Conservation (phyloP, 2,329 filamentous ascomycete species). For the Coniosporium tulheliwenetii region DNA sequence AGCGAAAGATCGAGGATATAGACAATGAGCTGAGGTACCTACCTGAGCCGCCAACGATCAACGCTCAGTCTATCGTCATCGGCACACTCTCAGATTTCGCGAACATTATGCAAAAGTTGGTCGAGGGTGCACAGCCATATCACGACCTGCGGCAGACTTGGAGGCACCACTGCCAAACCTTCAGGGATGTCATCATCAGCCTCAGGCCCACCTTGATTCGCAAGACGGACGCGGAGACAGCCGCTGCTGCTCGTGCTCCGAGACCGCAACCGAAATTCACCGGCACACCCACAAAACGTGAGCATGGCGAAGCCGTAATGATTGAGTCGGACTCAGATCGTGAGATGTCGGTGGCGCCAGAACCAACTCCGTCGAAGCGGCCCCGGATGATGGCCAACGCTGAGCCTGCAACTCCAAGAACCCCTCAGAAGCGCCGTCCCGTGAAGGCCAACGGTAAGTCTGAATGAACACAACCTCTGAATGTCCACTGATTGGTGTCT, state of each 20-base stretch:
- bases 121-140: constrained; percentile 31
- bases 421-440: background rate
- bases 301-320: constrained; percentile 5
- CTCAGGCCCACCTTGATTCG: constrained; percentile 14
- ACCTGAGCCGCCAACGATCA: constrained; percentile 48
- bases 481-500: background rate
- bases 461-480: background rate
- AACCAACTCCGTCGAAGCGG: constrained; percentile 14
- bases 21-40: constrained; percentile 39
- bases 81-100: constrained; percentile 44
- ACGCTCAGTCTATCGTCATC: constrained; percentile 51
- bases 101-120: constrained; percentile 33
- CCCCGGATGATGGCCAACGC: constrained; percentile 9
- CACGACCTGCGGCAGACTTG: constrained; percentile 28
- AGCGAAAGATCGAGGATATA: constrained; percentile 33
- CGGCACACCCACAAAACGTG: background rate
- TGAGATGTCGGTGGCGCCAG: background rate
- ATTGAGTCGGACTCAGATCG: constrained; percentile 6
- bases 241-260: background rate
- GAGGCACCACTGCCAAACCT: constrained; percentile 30
- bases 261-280: background rate
- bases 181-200: constrained; percentile 26
- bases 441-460: background rate
- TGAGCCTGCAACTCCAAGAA: background rate
- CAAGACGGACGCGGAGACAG: constrained; percentile 4